phyloP scores from a whole-genome alignment of 352 stramenopile genomes.

The Globisporangium uncinulatum region DNA sequence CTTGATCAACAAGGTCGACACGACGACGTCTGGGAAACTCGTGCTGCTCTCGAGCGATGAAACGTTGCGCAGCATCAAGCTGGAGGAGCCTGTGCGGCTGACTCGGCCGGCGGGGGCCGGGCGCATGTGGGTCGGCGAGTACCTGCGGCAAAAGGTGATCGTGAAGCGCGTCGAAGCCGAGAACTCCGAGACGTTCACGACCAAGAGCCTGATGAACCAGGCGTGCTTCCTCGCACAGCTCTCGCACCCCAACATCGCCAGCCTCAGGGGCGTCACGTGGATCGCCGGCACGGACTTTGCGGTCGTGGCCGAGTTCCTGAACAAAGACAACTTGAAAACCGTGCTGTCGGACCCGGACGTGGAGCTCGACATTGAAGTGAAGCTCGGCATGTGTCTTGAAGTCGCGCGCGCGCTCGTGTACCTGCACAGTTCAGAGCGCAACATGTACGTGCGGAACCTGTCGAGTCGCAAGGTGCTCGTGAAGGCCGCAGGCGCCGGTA shows the following conservation, averaged over 20 bases:
- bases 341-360: slow-evolving; percentile 51
- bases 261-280: slow-evolving; percentile 60
- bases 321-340: slow-evolving; percentile 56
- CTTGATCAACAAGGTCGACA: slow-evolving; percentile 42
- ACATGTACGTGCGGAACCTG: slow-evolving; percentile 39
- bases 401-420: slow-evolving; percentile 55
- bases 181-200: slow-evolving; percentile 45
- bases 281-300: slow-evolving; percentile 72
- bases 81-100: slow-evolving; percentile 47
- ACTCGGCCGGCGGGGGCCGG: slow-evolving; percentile 46
- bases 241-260: slow-evolving; percentile 62
- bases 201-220: slow-evolving; percentile 60
- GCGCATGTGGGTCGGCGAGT: slow-evolving; percentile 55
- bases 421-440: slow-evolving; percentile 46
- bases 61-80: slow-evolving; percentile 37
- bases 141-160: slow-evolving; percentile 45
- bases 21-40: slow-evolving; percentile 26
- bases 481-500: slow-evolving; percentile 14
- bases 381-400: slow-evolving; percentile 65
- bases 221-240: slow-evolving; percentile 39
- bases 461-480: slow-evolving; percentile 60
- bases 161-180: slow-evolving; percentile 73
- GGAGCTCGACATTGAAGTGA: slow-evolving; percentile 43
- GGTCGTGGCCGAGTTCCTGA: slow-evolving; percentile 69
- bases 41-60: slow-evolving; percentile 73